A percentile compares a stretch with the other conserved stretches of the same genome.
phyloP scores from a whole-genome alignment of 352 stramenopile genomes.

The Globisporangium okanoganense region DNA sequence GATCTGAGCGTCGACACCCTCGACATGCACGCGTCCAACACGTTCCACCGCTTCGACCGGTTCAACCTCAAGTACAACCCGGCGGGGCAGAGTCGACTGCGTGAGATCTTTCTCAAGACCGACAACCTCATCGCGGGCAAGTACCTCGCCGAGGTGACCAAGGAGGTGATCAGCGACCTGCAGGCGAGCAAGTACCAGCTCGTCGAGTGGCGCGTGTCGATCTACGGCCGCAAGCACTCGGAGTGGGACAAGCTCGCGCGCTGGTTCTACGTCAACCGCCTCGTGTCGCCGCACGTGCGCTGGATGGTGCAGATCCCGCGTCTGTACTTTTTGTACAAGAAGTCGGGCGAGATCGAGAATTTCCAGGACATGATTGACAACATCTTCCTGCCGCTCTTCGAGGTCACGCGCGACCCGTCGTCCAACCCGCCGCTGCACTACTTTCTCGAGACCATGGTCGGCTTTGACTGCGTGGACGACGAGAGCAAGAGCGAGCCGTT shows the following conservation, averaged over 20 bases:
- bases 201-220: constrained; percentile 93
- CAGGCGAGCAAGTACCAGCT: constrained; percentile 93
- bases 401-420: constrained; percentile 95
- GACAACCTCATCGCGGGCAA: constrained; percentile 96
- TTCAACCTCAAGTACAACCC: constrained; percentile 99
- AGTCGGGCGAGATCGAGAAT: constrained; percentile 85
- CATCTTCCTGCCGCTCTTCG: constrained; percentile 98
- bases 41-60: constrained; percentile 98
- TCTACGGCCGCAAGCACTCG: constrained; percentile 91
- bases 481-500: constrained; percentile 93
- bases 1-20: constrained; percentile 98
- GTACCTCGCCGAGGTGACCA: constrained; percentile 95
- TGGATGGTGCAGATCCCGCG: constrained; percentile 98
- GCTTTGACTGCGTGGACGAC: constrained; percentile 99
- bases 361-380: constrained; percentile 98
- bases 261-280: constrained; percentile 95
- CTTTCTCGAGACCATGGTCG: constrained; percentile 94
- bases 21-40: constrained; percentile 99
- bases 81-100: constrained; percentile 90
- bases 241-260: constrained; percentile 96
- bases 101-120: constrained; percentile 99
- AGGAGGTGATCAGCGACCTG: constrained; percentile 89
- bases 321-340: constrained; percentile 97
- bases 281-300: constrained; percentile 92
- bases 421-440: constrained; percentile 89